Evolutionary conservation across 139 green algal genomes (phyloP).

Genomic region (Chlamydomonas sphaeroides): DNA sequence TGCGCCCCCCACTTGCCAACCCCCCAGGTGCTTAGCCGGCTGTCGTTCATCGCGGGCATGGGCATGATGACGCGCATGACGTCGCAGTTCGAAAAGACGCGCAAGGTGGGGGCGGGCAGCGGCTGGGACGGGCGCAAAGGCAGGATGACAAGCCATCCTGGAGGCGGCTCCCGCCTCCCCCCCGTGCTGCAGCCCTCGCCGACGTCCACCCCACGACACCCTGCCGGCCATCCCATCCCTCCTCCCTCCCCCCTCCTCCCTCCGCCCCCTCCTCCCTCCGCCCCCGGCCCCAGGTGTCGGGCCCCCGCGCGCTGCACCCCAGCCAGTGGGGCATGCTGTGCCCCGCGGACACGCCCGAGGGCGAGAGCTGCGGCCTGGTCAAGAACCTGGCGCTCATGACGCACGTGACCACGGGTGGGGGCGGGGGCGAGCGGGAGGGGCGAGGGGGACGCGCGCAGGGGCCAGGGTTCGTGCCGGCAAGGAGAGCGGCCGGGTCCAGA

Average conservation of each 20-base stretch:
- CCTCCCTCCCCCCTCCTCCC: not conserved
- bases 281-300: slow-evolving; percentile 61
- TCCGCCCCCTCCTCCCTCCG: not conserved
- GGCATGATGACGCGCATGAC: slow-evolving; percentile 99
- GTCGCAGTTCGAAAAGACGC: slow-evolving; percentile 98
- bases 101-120: slow-evolving; percentile 80
- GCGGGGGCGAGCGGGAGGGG: slow-evolving; percentile 41
- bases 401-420: slow-evolving; percentile 95
- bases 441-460: no score
- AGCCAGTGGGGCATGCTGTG: slow-evolving; percentile 99
- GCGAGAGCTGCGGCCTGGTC: slow-evolving; percentile 95
- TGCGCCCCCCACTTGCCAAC: not conserved
- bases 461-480: no score
- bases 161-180: no score
- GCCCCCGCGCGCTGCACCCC: slow-evolving; percentile 91
- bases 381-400: slow-evolving; percentile 99
- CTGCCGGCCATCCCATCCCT: no score
- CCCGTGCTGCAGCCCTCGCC: no score
- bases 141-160: no score
- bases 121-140: not conserved
- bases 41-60: slow-evolving; percentile 95
- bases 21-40: slow-evolving; percentile 91
- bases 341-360: slow-evolving; percentile 97
- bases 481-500: no score
- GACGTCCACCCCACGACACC: no score